These are phyloP conservation scores for Lavandula angustifolia DNA, from an alignment of 257 asterid species.

Conservation along the genomic window DNA sequence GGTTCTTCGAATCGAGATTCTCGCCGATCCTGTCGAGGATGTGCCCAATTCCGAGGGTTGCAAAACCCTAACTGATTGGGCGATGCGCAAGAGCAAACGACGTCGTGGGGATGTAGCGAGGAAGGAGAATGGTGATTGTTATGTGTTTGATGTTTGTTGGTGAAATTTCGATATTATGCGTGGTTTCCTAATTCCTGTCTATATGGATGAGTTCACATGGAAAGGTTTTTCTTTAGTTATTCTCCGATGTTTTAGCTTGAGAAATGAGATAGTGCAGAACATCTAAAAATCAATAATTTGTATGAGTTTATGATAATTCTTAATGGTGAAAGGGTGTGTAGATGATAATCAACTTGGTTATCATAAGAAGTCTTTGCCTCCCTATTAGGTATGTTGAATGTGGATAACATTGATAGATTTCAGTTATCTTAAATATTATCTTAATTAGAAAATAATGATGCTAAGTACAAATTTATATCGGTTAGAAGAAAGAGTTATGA, in stretches of 20 bases:
- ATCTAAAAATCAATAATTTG: background rate
- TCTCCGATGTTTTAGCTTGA: slow-evolving; percentile 1
- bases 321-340: background rate
- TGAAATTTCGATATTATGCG: too few species aligned
- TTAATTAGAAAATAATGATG: background rate
- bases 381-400: slow-evolving; percentile 11
- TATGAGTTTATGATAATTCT: background rate
- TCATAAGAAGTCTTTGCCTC: background rate
- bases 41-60: slow-evolving; percentile 42
- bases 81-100: slow-evolving; percentile 69
- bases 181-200: too few species aligned
- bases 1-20: slow-evolving; percentile 71
- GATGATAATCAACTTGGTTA: background rate
- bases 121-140: slow-evolving; percentile 48
- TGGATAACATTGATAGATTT: background rate
- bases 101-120: slow-evolving; percentile 58
- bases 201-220: background rate
- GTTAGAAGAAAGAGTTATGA: background rate
- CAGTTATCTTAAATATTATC: background rate
- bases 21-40: slow-evolving; percentile 52
- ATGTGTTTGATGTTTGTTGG: slow-evolving; percentile 17
- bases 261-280: background rate
- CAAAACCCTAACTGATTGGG: slow-evolving; percentile 79
- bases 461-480: background rate
- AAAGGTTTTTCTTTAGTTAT: background rate